phyloP scores from a whole-genome alignment of 768 basidiomycete species.

The Dentipellis fragilis region DNA sequence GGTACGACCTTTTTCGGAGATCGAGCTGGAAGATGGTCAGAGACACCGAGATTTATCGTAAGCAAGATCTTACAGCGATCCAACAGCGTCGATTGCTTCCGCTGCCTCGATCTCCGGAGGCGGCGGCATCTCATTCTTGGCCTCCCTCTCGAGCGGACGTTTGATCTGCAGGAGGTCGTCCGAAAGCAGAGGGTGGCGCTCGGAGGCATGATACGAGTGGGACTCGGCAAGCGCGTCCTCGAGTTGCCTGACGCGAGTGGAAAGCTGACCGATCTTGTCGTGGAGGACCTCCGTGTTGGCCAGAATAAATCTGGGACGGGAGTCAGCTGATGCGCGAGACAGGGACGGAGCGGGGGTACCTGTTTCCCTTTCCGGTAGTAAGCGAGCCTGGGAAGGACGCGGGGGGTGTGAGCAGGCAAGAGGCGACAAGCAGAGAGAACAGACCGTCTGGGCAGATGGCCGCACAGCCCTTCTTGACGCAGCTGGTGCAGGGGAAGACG shows the following conservation, averaged over 20 bases:
- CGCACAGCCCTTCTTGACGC: conserved; percentile 30
- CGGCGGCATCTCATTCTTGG: conserved; percentile 25
- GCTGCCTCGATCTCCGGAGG: conserved; percentile 32
- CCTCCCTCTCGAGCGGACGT: conserved; percentile 55
- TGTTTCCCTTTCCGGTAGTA: conserved; percentile 65
- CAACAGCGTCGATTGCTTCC: conserved; percentile 54
- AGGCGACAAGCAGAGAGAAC: conserved; percentile 1
- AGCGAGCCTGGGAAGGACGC: conserved; percentile 40
- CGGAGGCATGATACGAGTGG: conserved; percentile 36
- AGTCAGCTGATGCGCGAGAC: conserved; percentile 8
- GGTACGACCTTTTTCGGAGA: conserved; percentile 50
- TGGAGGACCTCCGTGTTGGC: conserved; percentile 63
- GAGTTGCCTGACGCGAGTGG: conserved; percentile 54
- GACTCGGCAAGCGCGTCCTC: conserved; percentile 55
- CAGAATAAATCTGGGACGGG: conserved; percentile 44
- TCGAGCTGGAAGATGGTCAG: conserved; percentile 34
- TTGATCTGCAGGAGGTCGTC: conserved; percentile 71
- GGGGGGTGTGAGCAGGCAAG: not conserved
- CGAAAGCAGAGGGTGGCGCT: conserved; percentile 48
- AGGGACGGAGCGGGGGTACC: conserved; percentile 26
- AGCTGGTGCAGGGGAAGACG: conserved; percentile 47
- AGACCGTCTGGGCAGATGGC: conserved; percentile 60
- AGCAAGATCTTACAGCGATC: conserved; percentile 38
- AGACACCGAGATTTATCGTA: conserved; percentile 1
- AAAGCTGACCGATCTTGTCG: conserved; percentile 53